Percentiles rank a stretch among this genome's conserved stretches.
These are phyloP conservation scores for Pseudofabraea citricarpa DNA, from an alignment of 2,329 filamentous ascomycete genomes.

Conservation along the genomic window DNA sequence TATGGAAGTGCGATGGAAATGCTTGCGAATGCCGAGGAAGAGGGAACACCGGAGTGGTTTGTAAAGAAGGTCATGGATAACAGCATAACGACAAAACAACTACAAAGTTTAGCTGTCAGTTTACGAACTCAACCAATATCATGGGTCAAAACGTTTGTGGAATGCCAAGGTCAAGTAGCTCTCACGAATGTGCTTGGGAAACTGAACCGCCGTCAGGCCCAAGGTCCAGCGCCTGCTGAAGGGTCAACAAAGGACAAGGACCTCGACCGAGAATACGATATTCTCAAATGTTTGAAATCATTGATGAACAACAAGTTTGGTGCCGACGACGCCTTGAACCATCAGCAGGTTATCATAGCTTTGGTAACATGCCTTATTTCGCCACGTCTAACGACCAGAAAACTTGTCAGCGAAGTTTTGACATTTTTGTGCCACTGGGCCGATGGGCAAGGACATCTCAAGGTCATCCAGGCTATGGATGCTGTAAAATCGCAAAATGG, in stretches of 20 bases:
- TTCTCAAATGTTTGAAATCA: conserved; percentile 94
- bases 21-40: conserved; percentile 79
- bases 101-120: conserved; percentile 91
- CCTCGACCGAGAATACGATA: conserved; percentile 80
- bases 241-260: conserved; percentile 58
- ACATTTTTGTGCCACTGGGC: conserved; percentile 97
- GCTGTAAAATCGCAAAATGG: conserved; percentile 81
- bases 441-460: conserved; percentile 81
- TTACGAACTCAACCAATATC: conserved; percentile 93
- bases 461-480: conserved; percentile 91
- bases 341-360: conserved; percentile 86
- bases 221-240: conserved; percentile 48
- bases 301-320: conserved; percentile 99
- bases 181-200: conserved; percentile 90
- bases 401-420: conserved; percentile 91
- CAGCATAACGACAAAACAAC: conserved; percentile 82
- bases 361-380: conserved; percentile 84
- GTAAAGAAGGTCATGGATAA: conserved; percentile 97
- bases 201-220: conserved; percentile 85
- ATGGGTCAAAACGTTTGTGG: conserved; percentile 95
- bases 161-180: conserved; percentile 94
- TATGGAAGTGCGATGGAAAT: conserved; percentile 64
- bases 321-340: conserved; percentile 86
- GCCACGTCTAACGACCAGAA: conserved; percentile 83
- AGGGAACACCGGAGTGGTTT: conserved; percentile 97